A percentile compares a stretch with the other conserved stretches of the same genome.
Conservation (phyloP, 2,329 filamentous ascomycete species). For the Neofusicoccum laricinum region DNA sequence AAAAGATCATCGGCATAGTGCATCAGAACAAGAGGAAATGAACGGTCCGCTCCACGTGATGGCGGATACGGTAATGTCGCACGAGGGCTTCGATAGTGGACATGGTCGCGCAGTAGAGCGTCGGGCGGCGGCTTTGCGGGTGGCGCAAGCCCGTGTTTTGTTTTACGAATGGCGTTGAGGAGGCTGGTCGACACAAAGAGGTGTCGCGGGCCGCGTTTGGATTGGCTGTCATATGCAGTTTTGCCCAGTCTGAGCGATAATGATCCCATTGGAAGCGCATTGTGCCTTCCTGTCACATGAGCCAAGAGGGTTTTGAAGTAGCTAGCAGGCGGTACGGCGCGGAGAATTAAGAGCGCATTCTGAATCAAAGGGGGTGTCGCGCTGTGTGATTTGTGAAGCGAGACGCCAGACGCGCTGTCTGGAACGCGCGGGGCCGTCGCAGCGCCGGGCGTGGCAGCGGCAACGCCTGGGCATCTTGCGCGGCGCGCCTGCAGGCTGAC, state of each 20-base stretch:
- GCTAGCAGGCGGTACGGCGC: neutral
- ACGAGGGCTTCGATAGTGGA: neutral
- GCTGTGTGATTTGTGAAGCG: conserved; percentile 10
- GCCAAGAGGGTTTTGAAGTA: neutral
- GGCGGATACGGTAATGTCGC: conserved; percentile 8
- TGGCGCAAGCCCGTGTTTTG: neutral
- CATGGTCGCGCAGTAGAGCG: neutral
- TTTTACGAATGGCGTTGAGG: conserved; percentile 10
- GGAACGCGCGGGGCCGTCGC: conserved; percentile 1
- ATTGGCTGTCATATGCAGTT: neutral
- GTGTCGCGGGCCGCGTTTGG: neutral
- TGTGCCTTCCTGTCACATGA: neutral
- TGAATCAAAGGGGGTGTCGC: conserved; percentile 11
- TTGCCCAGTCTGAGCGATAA: neutral
- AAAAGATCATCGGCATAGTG: conserved; percentile 82
- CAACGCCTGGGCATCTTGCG: neutral
- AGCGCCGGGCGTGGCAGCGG: neutral
- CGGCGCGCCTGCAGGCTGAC: neutral
- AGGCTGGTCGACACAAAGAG: neutral
- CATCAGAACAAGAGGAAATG: conserved; percentile 56
- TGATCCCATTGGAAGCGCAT: neutral
- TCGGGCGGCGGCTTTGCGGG: neutral
- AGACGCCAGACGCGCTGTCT: conserved; percentile 3
- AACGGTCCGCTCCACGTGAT: neutral
- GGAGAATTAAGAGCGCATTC: conserved; percentile 6